Base-by-base conservation (phyloP, 2,329 filamentous ascomycete genomes). In the Sporothrix dimorphospora region DNA sequence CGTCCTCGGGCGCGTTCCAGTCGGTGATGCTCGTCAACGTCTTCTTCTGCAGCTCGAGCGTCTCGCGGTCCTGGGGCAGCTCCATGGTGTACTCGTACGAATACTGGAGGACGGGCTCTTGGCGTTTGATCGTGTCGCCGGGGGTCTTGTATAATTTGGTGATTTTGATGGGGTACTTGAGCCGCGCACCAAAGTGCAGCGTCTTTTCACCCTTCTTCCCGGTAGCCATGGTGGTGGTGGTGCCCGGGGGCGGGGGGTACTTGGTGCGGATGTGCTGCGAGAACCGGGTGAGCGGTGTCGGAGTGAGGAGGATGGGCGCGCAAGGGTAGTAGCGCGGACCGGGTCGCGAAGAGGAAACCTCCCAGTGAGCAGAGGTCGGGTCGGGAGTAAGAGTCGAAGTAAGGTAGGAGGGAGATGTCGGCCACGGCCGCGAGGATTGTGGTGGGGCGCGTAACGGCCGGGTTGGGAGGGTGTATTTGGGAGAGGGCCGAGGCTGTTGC, bases 111-210 rank as follows among this genome's bases (percentile, higher is more conserved):
- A 98, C 86, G 71, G 90, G 87, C 78, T 94, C 92, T 78, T 93
- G 85, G 81, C 92, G 92, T 78, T 89, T 87, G 78, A 99, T 88
- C 74, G 87, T 79, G 77, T 97, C 93, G 81, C 92, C 92, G 24
- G 89, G 88, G 76, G 86, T 84, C 81, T 94, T 94, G 76, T 95
- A 88, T 74, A 98, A 87, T 81, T 93, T 92, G 77, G 91, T 94
- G 82, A 99, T 91, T 77, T 92, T 97, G 82, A 98, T 94, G 78
- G 96, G 96, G 82, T 98, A 99, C 82, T 92, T 92, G 77, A 98
- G 89, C 82, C 88, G 85, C 77, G 85, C 82, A 78, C 88, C 88
- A 72, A 90, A 79, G 71, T 81, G 83, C 72, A 90, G 80, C 59
- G 72, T 71, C 76, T 77, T 77, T 24, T 77, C 73, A 72, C 76